Evolutionary conservation across 2,329 filamentous ascomycete species (phyloP).

Genomic region (Xylariaceae sp.): DNA sequence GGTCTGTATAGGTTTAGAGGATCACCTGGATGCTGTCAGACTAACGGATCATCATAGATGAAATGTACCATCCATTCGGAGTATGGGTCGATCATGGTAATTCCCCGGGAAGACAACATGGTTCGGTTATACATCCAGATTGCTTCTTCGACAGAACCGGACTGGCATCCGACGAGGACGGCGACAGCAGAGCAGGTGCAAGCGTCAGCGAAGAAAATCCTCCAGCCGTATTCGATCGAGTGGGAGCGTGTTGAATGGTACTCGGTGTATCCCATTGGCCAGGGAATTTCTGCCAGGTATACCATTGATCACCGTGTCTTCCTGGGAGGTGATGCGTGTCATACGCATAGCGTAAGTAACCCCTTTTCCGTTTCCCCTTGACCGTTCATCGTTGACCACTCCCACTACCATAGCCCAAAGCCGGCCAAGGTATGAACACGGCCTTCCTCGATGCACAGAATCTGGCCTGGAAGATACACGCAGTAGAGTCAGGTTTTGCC

Average conservation of each 20-base stretch:
- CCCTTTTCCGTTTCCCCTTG: neutral
- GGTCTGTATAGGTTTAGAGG: slow-evolving; percentile 34
- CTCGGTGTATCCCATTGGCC: slow-evolving; percentile 71
- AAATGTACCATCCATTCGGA: slow-evolving; percentile 72
- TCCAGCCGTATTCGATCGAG: slow-evolving; percentile 61
- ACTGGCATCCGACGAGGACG: slow-evolving; percentile 57
- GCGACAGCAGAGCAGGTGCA: slow-evolving; percentile 61
- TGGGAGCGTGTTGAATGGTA: slow-evolving; percentile 69
- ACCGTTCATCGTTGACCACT: slow-evolving; percentile 1
- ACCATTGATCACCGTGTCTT: slow-evolving; percentile 66
- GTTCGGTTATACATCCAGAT: slow-evolving; percentile 67
- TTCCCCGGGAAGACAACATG: slow-evolving; percentile 59
- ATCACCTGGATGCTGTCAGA: neutral
- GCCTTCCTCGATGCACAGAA: slow-evolving; percentile 79
- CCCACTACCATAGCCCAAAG: slow-evolving; percentile 59
- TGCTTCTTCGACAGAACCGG: slow-evolving; percentile 53
- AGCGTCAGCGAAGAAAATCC: slow-evolving; percentile 57
- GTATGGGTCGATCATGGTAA: slow-evolving; percentile 73
- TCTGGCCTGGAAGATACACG: slow-evolving; percentile 92
- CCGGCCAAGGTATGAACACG: slow-evolving; percentile 76
- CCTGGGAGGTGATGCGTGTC: slow-evolving; percentile 71
- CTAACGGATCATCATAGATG: slow-evolving; percentile 53
- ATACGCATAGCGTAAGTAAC: slow-evolving; percentile 65
- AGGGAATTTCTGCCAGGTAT: slow-evolving; percentile 64
- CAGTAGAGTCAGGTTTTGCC: slow-evolving; percentile 79